Percentiles rank a stretch among this genome's conserved stretches.
phyloP scores from a whole-genome alignment of 345 rosid genomes.

The Fremontodendron californicum region DNA sequence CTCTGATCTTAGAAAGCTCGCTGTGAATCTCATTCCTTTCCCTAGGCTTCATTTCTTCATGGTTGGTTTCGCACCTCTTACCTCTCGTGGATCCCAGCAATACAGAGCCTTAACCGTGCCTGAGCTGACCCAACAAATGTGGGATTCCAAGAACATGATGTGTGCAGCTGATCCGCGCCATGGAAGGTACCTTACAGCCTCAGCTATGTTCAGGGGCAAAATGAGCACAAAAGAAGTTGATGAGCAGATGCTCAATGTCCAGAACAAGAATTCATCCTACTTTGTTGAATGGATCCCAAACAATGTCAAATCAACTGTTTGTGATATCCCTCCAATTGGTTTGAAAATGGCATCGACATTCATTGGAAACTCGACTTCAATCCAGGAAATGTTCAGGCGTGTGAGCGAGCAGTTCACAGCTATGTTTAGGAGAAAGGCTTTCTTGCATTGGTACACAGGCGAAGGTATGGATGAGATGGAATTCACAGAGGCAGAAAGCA shows the following conservation, averaged over 20 bases:
- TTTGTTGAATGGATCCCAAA: not conserved
- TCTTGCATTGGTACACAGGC: too few species aligned
- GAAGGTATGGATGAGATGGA: too few species aligned
- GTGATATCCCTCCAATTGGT: not conserved
- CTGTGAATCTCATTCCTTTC: constrained; percentile 36
- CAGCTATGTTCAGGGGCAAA: constrained; percentile 79
- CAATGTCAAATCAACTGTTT: not conserved
- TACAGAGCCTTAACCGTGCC: constrained; percentile 10
- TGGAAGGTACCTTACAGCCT: constrained; percentile 56
- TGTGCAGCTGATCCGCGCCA: constrained; percentile 75
- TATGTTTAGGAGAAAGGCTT: too few species aligned
- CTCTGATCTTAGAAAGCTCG: constrained; percentile 32
- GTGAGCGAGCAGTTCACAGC: too few species aligned
- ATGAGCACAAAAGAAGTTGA: too few species aligned
- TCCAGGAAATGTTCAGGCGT: too few species aligned
- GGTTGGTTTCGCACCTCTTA: constrained; percentile 11
- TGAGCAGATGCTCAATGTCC: not conserved
- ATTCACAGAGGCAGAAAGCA: too few species aligned
- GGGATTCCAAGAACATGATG: constrained; percentile 81
- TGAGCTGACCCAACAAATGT: constrained; percentile 45
- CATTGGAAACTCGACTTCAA: not conserved
- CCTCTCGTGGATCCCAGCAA: constrained; percentile 10
- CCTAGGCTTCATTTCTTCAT: constrained; percentile 14
- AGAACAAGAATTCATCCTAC: not conserved
- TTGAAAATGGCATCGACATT: not conserved